Evolutionary conservation across 768 basidiomycete species (phyloP).

Genomic region (Harrya chromipes): DNA sequence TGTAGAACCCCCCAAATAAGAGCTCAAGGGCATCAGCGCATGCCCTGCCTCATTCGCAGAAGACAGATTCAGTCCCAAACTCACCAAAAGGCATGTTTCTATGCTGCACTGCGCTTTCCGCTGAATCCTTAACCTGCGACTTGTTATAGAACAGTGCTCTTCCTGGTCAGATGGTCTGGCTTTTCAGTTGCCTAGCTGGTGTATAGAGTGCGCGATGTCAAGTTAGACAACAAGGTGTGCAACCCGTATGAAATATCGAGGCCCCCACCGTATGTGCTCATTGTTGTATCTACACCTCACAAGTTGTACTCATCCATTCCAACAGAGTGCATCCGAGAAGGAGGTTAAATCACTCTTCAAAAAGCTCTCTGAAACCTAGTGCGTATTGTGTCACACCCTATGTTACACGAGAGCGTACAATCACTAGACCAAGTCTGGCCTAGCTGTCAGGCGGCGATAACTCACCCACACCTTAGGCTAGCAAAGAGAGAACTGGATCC

Average conservation of each 20-base stretch:
- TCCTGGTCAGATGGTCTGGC: conserved; percentile 72
- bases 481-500: too few species aligned
- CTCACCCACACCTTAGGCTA: too few species aligned
- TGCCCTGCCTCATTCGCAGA: conserved; percentile 56
- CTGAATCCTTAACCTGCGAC: not conserved
- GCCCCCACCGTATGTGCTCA: conserved; percentile 44
- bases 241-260: conserved; percentile 95
- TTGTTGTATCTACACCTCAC: not conserved
- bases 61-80: conserved; percentile 44
- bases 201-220: conserved; percentile 54
- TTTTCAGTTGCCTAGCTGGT: conserved; percentile 53
- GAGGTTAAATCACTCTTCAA: conserved; percentile 96
- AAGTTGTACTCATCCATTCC: not conserved
- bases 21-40: conserved; percentile 56
- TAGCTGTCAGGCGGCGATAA: too few species aligned
- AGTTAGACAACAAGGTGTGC: conserved; percentile 74
- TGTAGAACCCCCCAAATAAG: conserved; percentile 31
- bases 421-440: too few species aligned
- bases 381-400: not conserved
- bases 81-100: conserved; percentile 48
- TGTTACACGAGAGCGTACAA: too few species aligned
- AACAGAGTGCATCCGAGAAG: conserved; percentile 69
- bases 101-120: not conserved
- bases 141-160: conserved; percentile 50
- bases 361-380: conserved; percentile 89